Base-by-base conservation (phyloP, 2,329 filamentous ascomycete genomes). In the Chalaropsis thielavioides region DNA sequence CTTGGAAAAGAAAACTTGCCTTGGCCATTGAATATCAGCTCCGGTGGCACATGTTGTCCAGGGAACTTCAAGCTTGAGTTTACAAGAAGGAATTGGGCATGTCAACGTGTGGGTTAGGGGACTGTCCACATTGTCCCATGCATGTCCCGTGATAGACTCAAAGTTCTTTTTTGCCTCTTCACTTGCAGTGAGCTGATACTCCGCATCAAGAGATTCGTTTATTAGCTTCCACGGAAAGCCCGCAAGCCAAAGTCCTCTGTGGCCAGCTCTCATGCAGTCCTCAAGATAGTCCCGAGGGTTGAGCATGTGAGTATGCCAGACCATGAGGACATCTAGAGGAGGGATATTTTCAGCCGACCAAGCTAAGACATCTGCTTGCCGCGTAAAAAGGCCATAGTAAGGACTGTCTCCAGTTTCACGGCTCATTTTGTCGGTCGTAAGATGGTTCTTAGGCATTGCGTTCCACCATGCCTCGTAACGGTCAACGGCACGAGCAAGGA, bases 241-340 rank as follows among this genome's bases (percentile, higher is more conserved):
- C 0, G 79, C 77, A 1, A 76, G 75, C 85, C 87, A 91, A 1
- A 82, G 72, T 35, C 80, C 75, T 65, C 78, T 76, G 1, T 78
- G 69, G 0, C 82, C 83, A 35, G 77, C 74, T 7, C 87, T 80
- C 64, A 90, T 76, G 70, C 84, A 85, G 71, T 92, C 89, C 70
- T 92, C 87, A 3, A 90, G 80, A 71, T 85, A 92, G n/a, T 76
- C 77, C 49, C 86, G 78, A 0, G 89, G 89, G 69, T 91, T 92
- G 2, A 92, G 81, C 82, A 89, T 86, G 70, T 89, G 88, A 0
- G 87, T 77, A 72, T 92, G 89, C 85, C 86, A 89, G 0, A 92
- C 84, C 86, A 92, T 88, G 22, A 91, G 74, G 0, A 92, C 82
- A 74, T 92, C 88, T 79, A 73, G 43, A 43, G 31, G 69, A 51